phyloP scores from a whole-genome alignment of 192 early-diverging fungal genomes.

The Linderina pennispora region DNA sequence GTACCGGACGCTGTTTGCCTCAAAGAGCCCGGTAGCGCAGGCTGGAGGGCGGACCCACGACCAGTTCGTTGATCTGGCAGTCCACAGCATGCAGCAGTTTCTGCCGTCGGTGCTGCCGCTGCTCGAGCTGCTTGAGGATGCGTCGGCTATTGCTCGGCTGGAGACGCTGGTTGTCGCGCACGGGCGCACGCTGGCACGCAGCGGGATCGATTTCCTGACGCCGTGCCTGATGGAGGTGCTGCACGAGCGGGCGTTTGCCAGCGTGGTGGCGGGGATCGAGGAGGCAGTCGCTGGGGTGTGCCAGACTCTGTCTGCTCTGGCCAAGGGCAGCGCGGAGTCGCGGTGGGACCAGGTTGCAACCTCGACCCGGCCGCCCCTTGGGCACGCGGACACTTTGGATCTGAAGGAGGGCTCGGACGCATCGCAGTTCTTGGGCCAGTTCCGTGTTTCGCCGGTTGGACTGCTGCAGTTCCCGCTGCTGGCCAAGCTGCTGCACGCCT shows the following conservation, averaged over 20 bases:
- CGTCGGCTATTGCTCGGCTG: constrained; percentile 21
- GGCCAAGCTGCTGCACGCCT: constrained; percentile 29
- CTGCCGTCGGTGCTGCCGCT: constrained; percentile 12
- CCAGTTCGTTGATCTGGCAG: constrained; percentile 27
- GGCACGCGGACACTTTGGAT: constrained; percentile 2
- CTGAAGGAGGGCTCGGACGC: background rate
- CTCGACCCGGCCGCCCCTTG: constrained; percentile 23
- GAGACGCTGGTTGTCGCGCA: constrained; percentile 22
- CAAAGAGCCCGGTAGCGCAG: background rate
- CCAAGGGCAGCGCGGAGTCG: background rate
- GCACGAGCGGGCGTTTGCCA: constrained; percentile 34
- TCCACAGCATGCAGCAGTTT: constrained; percentile 25
- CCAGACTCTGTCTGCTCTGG: constrained; percentile 3
- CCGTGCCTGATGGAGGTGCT: constrained; percentile 15
- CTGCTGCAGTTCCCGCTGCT: constrained; percentile 40
- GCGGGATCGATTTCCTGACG: constrained; percentile 22
- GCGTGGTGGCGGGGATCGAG: constrained; percentile 30
- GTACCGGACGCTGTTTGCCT: constrained; percentile 29
- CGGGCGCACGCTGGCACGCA: constrained; percentile 12
- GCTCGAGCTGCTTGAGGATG: constrained; percentile 20
- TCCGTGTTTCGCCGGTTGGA: constrained; percentile 34
- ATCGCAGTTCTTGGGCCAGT: constrained; percentile 17
- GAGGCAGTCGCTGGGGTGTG: constrained; percentile 9
- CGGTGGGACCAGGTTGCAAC: constrained; percentile 33
- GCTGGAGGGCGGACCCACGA: background rate